Base-by-base conservation (phyloP, 2,329 filamentous ascomycete genomes). In the Diplodia seriata region DNA sequence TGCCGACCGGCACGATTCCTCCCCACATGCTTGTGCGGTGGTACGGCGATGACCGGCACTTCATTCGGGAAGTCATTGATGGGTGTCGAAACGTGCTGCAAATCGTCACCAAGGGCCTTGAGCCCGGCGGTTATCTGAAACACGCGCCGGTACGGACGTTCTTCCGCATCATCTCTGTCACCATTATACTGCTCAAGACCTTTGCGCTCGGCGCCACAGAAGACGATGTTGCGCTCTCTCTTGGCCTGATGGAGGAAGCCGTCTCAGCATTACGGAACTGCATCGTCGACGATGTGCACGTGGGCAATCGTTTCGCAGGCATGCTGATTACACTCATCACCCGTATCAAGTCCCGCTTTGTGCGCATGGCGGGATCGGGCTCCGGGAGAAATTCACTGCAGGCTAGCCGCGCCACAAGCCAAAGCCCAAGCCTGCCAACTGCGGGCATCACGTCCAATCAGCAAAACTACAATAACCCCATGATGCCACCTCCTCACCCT, bases 121-220 rank as follows among this genome's bases (percentile, higher is more conserved):
- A 91, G 4, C 91, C 91, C 0, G 86, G 86, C 7, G 90, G 90
- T 49, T 93, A 91, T 73, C 87, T 95, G 54, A 92, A 92, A 75
- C 92, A 94, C 74, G 91, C 91, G 0, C 92, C 92, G 0, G 92
- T 95, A 4, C 85, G 92, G 56, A 94, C 92, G 0, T 94, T 94
- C 77, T 94, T 95, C 81, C 88, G 92, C 68, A 94, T 95, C 76
- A 92, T 94, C 71, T 92, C 89, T 68, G 91, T 92, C 4, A 91
- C 91, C 70, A 94, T 94, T 87, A 94, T 95, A 74, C 79, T 95
- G 20, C 85, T 95, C 61, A 95, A 90, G 81, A 94, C 92, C 0
- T 94, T 95, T 77, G 91, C 91, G 0, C 84, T 95, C 1, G 92
- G 92, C 20, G 91, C 91, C 1, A 90, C 90, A 0, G 90, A 92